These are phyloP conservation scores for Rhododendron molle DNA, from an alignment of 148 eudicot genomes.

Conservation along the genomic window DNA sequence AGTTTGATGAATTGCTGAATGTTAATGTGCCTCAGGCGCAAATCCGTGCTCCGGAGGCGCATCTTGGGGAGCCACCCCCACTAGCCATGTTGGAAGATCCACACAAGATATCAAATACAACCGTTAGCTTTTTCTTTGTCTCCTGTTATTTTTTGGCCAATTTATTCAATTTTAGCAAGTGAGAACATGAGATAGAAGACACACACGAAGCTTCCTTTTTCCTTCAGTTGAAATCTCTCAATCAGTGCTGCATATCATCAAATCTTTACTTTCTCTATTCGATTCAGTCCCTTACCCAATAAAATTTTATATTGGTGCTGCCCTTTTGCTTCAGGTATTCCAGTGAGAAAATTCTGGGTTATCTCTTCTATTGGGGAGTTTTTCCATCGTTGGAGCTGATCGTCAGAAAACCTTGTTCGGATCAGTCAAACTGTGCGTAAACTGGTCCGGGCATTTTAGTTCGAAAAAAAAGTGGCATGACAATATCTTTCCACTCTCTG, in stretches of 20 bases:
- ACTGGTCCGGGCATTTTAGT: neutral
- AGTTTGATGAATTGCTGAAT: too few relatives aligned
- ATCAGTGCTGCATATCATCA: constrained; percentile 11
- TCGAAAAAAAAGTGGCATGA: neutral
- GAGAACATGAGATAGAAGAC: constrained; percentile 2
- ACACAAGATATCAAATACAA: constrained; percentile 32
- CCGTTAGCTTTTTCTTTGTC: constrained; percentile 16
- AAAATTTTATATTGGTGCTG: neutral
- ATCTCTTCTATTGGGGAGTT: neutral
- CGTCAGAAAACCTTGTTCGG: neutral
- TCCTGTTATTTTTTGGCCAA: constrained; percentile 4
- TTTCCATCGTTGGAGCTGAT: neutral
- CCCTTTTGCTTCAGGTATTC: neutral
- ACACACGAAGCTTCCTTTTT: constrained; percentile 18
- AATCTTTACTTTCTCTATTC: constrained; percentile 5
- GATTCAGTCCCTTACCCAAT: neutral
- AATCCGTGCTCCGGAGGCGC: too few relatives aligned
- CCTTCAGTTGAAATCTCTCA: neutral
- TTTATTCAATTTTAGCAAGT: constrained; percentile 9
- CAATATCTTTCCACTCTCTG: constrained; percentile 24
- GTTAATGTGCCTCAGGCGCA: too few relatives aligned
- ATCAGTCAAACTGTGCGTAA: neutral
- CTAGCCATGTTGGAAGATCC: constrained; percentile 22
- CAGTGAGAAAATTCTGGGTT: neutral
- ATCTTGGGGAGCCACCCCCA: neutral